These are phyloP conservation scores for Phytopythium vexans DNA, from an alignment of 352 stramenopile genomes.

Conservation along the genomic window DNA sequence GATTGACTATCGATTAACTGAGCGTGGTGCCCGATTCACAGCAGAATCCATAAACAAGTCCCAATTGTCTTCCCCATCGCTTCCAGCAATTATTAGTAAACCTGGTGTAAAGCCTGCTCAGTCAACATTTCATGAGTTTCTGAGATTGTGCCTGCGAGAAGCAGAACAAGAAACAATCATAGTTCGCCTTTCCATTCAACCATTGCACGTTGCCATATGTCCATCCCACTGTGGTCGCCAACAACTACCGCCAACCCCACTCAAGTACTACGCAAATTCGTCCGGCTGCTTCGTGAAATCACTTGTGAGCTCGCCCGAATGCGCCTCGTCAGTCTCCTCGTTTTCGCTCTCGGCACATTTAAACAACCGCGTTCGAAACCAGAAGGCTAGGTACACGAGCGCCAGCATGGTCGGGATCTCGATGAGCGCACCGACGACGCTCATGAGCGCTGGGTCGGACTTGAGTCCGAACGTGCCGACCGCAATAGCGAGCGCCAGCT, in stretches of 20 bases:
- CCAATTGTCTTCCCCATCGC: too few relatives aligned
- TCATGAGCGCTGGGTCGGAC: conserved; percentile 65
- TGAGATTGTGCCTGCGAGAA: too few relatives aligned
- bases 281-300: conserved; percentile 4
- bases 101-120: too few relatives aligned
- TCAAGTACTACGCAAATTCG: neutral
- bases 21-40: too few relatives aligned
- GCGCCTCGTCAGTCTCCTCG: neutral
- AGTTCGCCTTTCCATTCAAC: too few relatives aligned
- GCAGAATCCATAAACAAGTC: too few relatives aligned
- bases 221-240: neutral
- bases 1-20: too few relatives aligned
- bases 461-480: conserved; percentile 58
- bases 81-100: too few relatives aligned
- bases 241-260: too few relatives aligned
- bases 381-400: conserved; percentile 47
- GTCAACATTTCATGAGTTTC: too few relatives aligned
- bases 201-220: too few relatives aligned
- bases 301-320: neutral
- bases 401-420: conserved; percentile 74
- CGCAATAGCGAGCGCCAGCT: conserved; percentile 59
- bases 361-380: conserved; percentile 17
- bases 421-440: conserved; percentile 65
- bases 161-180: conserved; percentile 3
- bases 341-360: neutral